phyloP scores from a whole-genome alignment of 208 protist genomes.

The Acanthamoeba lenticulata region DNA sequence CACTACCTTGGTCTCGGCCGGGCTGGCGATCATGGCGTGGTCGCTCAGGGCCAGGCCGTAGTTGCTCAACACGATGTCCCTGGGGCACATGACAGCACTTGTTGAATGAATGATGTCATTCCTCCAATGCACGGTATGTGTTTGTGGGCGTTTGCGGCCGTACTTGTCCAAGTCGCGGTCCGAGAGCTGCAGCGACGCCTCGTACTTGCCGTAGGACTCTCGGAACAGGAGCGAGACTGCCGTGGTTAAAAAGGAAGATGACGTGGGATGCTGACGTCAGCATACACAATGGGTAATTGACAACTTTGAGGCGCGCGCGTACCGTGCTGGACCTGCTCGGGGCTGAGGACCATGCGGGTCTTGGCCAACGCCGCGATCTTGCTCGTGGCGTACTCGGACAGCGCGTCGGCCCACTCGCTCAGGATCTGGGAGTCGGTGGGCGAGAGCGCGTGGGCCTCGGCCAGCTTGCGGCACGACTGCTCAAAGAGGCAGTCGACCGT shows the following conservation, averaged over 20 bases:
- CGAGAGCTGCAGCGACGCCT: background rate
- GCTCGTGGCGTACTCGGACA: constrained; percentile 64
- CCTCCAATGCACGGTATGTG: background rate
- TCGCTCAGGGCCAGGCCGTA: constrained; percentile 64
- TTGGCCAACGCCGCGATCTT: constrained; percentile 39
- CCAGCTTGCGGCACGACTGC: constrained; percentile 42
- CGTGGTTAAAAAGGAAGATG: background rate
- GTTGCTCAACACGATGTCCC: constrained; percentile 69
- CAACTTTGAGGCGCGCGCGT: background rate
- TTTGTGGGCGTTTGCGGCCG: no score
- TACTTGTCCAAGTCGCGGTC: background rate
- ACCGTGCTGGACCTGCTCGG: constrained; percentile 11
- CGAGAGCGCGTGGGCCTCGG: constrained; percentile 3
- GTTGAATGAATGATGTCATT: no score
- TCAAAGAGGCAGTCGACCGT: constrained; percentile 6
- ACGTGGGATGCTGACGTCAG: background rate
- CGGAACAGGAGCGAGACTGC: constrained; percentile 46
- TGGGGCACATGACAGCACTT: background rate
- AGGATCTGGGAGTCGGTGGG: constrained; percentile 48
- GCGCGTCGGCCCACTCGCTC: constrained; percentile 61
- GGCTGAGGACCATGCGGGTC: background rate
- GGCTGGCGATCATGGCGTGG: constrained; percentile 46
- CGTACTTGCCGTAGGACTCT: constrained; percentile 64
- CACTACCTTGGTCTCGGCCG: background rate
- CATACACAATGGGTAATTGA: background rate